Evolutionary conservation across 1,139 yeast genomes (phyloP), one percentile per base, ranked within the genome.

Genomic region (Yamadazyma conglobata): DNA sequence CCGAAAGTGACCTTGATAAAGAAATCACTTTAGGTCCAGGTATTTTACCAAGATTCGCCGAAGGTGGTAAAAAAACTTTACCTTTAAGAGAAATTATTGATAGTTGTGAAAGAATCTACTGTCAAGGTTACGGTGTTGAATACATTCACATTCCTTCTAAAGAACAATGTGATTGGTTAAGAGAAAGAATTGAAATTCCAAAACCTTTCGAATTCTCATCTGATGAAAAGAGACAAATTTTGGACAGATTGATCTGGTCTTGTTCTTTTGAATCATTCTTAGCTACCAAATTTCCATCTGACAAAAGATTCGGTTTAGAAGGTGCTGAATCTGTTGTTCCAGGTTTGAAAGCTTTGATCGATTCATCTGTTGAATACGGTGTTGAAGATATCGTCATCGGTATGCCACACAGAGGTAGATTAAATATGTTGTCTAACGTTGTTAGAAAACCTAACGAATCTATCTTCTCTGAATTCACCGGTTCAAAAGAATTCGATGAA

Each of bases 401-500:
- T 70, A 91, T 91, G 98, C 96, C 99, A 36, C 98, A 91, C 66
- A 87, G 99, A 77, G 99, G 99, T 67, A 83, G 99, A 72, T 75
- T 91, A 54, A 91, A 91, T 63, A 89, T 91, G 83, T 77, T 91
- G 64, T 87, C 96, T 39, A 91, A 91, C 66, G 98, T 91, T 52
- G 96, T 91, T 31, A 85, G 98, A 70, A 91, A 91, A 64, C 97
- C 98, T 52, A 89, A 91, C 58, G 97, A 91, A 71, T 87, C 96
- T 28, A 93, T 91, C 57, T 91, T 91, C 62, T 81, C 93, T 31
- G 99, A 91, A 69, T 91, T 91, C 60, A 73, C 91, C 35, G 98
- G 98, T 44, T 84, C 95, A 17, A 77, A 82, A 51, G 79, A 79
- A 51, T 76, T 81, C 46, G 85, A 81, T 54, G 89, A 82, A 62